These are phyloP conservation scores for Crithidia fasciculata DNA, from an alignment of 208 protist species.

Conservation along the genomic window DNA sequence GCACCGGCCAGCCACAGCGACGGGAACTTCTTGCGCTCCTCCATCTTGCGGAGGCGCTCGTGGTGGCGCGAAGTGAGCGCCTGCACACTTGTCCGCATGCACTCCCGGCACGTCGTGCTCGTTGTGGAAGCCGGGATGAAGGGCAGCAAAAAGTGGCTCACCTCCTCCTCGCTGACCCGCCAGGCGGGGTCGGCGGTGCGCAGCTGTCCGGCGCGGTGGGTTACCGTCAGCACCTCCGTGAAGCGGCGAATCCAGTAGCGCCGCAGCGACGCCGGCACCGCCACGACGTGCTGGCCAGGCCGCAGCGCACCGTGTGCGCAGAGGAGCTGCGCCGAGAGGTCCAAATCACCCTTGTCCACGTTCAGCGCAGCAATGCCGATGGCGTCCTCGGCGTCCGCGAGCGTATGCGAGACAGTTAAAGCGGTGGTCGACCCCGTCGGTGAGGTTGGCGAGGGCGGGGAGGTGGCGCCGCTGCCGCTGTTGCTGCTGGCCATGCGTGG, in stretches of 20 bases:
- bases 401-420: constrained; percentile 16
- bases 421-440: neutral
- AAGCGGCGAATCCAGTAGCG: constrained; percentile 56
- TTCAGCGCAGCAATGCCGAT: constrained; percentile 11
- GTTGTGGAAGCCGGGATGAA: constrained; percentile 37
- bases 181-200: constrained; percentile 21
- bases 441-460: constrained; percentile 1
- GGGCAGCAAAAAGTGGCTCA: constrained; percentile 40
- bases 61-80: constrained; percentile 43
- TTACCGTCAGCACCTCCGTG: constrained; percentile 36
- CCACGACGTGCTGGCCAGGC: constrained; percentile 40
- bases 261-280: constrained; percentile 53
- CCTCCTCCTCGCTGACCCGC: constrained; percentile 24
- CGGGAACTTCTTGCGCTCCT: constrained; percentile 57
- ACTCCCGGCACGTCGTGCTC: constrained; percentile 47
- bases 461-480: constrained; percentile 14
- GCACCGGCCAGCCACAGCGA: constrained; percentile 54
- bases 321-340: constrained; percentile 30
- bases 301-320: constrained; percentile 63
- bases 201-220: constrained; percentile 30
- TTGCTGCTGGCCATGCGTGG: neutral
- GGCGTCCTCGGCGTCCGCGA: neutral
- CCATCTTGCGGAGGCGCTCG: constrained; percentile 37
- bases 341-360: constrained; percentile 18
- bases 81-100: constrained; percentile 48